Evolutionary conservation across 345 rosid genomes (phyloP).

Genomic region (Boechera retrofracta): DNA sequence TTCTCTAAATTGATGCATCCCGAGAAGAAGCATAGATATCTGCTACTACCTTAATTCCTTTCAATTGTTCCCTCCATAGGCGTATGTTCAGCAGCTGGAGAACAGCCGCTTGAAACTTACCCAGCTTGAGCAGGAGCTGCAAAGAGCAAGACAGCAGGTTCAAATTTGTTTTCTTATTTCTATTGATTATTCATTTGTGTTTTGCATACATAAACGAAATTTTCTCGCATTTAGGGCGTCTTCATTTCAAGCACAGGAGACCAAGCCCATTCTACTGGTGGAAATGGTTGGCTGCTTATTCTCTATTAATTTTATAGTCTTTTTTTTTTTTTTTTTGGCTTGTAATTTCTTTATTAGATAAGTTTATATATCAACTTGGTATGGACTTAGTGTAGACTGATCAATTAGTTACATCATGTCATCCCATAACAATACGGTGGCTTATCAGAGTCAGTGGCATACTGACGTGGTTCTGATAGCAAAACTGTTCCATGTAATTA

Average conservation of each 20-base stretch:
- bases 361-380: not conserved
- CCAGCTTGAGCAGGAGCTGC: conserved; percentile 97
- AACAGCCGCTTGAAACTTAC: conserved; percentile 94
- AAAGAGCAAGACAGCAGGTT: conserved; percentile 98
- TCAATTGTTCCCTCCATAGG: conserved; percentile 53
- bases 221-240: conserved; percentile 63
- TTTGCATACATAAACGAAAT: not conserved
- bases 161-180: conserved; percentile 35
- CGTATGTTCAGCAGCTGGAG: conserved; percentile 97
- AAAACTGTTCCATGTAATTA: not conserved
- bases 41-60: not conserved
- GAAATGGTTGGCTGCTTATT: conserved; percentile 72
- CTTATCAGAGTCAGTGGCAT: conserved; percentile 7
- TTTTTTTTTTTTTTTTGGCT: conserved; percentile 4
- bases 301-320: not conserved
- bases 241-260: conserved; percentile 97
- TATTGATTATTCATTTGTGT: not conserved
- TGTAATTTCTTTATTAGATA: not conserved
- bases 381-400: conserved; percentile 18
- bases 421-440: not conserved
- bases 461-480: conserved; percentile 8
- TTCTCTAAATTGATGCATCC: not conserved
- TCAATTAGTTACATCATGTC: conserved; percentile 9
- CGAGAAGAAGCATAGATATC: conserved; percentile 1
- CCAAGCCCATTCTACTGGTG: conserved; percentile 87